These are phyloP conservation scores for Fraxinus sp. DNA, from an alignment of 305 asterid species.

Conservation along the genomic window DNA sequence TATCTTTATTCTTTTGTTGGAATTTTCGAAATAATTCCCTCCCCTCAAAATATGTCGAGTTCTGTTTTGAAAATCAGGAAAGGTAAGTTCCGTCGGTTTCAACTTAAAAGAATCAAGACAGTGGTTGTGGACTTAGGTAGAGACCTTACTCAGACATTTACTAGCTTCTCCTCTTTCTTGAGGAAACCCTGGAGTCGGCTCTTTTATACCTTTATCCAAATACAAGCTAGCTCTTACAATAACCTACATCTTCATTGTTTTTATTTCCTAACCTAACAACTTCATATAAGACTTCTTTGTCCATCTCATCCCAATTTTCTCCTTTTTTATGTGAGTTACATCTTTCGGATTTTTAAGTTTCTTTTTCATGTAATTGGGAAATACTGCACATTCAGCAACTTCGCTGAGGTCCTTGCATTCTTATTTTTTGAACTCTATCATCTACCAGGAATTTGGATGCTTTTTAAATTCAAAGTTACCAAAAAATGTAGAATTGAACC, in stretches of 20 bases:
- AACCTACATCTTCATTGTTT: background rate
- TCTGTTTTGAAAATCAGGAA: background rate
- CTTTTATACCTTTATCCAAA: background rate
- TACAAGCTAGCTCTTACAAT: background rate
- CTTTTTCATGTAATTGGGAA: background rate
- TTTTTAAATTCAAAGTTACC: background rate
- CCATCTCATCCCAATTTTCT: background rate
- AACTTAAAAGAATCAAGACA: background rate
- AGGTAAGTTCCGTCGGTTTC: background rate
- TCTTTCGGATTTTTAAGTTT: background rate
- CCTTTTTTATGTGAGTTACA: background rate
- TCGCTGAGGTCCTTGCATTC: background rate
- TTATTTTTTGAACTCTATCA: background rate
- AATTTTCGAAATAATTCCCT: background rate
- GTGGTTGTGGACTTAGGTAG: background rate
- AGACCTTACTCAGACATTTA: background rate
- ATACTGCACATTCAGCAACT: background rate
- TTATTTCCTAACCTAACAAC: background rate
- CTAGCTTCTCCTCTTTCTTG: background rate
- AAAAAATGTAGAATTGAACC: background rate
- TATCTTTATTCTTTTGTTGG: background rate
- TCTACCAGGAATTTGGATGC: background rate
- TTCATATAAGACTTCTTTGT: background rate
- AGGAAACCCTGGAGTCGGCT: background rate
- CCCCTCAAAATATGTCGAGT: background rate